phyloP scores from a whole-genome alignment of 768 basidiomycete species.

The Podaxis rugospora region DNA sequence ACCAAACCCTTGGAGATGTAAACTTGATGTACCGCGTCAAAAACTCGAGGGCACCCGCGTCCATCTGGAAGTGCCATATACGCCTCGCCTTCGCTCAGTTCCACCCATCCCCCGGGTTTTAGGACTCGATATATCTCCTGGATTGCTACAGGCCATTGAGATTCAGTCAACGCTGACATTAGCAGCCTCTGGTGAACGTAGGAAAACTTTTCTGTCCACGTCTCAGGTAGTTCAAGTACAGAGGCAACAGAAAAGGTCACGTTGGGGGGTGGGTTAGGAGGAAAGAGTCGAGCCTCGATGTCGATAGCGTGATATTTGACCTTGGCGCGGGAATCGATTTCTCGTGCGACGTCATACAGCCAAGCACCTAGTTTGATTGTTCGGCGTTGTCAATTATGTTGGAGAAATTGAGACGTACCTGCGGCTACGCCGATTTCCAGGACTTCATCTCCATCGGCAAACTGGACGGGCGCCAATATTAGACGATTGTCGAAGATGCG shows the following conservation, averaged over 20 bases:
- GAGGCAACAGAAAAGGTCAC: constrained; percentile 4
- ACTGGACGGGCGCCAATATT: not conserved
- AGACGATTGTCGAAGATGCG: not conserved
- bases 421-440: not conserved
- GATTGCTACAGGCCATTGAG: constrained; percentile 3
- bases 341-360: not conserved
- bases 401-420: not conserved
- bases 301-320: constrained; percentile 17
- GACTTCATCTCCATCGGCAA: not conserved
- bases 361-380: not conserved
- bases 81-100: constrained; percentile 1
- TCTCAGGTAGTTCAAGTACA: not conserved
- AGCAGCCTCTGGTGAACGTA: constrained; percentile 8
- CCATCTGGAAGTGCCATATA: not conserved
- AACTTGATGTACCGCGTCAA: not conserved
- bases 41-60: not conserved
- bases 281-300: constrained; percentile 18
- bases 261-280: constrained; percentile 6
- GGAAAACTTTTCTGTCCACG: constrained; percentile 2
- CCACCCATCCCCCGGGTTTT: constrained; percentile 10
- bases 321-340: not conserved
- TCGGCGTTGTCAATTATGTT: not conserved
- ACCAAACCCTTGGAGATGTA: not conserved
- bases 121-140: constrained; percentile 4
- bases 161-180: not conserved